Base-by-base conservation (phyloP, 2,329 filamentous ascomycete species). In the Teratosphaeria gauchensis region DNA sequence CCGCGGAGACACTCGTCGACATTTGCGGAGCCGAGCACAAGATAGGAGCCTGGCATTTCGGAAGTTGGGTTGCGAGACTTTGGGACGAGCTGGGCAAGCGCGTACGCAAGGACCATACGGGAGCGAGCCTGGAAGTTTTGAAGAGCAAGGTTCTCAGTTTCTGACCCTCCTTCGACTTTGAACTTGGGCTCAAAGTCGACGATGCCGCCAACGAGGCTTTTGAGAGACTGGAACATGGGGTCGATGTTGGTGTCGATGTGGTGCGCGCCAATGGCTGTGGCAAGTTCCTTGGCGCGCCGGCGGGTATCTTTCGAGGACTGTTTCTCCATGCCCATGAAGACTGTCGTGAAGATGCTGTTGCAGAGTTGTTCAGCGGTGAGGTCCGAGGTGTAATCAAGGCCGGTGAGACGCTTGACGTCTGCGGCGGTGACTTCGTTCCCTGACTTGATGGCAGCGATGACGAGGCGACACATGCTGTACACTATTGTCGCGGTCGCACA, bases 231-330 rank as follows among this genome's bases (percentile, higher is more conserved):
- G 61, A 85, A 84, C 8, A 86, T 79, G 1, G 79, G 78, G 68
- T 92, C 89, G 58, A 92, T 90, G 66, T 90, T 83, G 52, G 90
- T 76, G 67, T 92, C 82, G 3, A 83, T 78, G 68, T 94, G 90
- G 66, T 90, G 85, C 16, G 82, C 78, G 2, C 88, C 89, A 56
- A 92, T 90, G 4, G 76, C 78, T 3, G 76, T 68, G 1, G 78
- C 74, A 2, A 92, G 78, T 0, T 81, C 77, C 66, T 82, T 81
- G 1, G 89, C 86, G 31, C 89, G 78, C 53, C 79, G 76, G 9
- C 88, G 76, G 0, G 88, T 91, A 63, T 90, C 86, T 51, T 76
- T 74, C 55, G 82, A 85, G 51, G 86, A 86, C 62, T 87, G 83
- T 64, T 79, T 75, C 67, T 85, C 68, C 74, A 76, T 91, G 11